A percentile compares a stretch with the other conserved stretches of the same genome.
Conservation (phyloP, 2,329 filamentous ascomycete species). For the Penicillium sp. region DNA sequence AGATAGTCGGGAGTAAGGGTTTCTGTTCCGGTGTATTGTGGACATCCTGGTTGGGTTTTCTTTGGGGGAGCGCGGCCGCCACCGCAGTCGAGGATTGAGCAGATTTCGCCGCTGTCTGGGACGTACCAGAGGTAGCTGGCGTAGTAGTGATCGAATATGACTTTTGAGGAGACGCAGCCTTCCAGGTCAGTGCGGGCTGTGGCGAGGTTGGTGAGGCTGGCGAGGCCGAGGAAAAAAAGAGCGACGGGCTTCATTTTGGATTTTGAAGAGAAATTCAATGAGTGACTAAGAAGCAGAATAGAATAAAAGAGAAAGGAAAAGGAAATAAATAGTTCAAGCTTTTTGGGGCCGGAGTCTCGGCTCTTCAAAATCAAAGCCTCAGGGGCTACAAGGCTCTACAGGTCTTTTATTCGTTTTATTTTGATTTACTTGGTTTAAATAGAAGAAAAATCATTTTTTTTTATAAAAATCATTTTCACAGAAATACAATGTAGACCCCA, state of each 20-base stretch:
- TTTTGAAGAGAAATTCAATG: slow-evolving; percentile 1
- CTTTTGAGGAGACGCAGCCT: slow-evolving; percentile 27
- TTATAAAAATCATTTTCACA: neutral
- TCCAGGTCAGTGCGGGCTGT: slow-evolving; percentile 25
- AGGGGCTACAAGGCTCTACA: neutral
- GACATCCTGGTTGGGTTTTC: slow-evolving; percentile 61
- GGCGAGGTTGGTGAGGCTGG: slow-evolving; percentile 9
- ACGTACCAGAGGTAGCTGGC: slow-evolving; percentile 53
- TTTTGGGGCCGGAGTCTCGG: neutral
- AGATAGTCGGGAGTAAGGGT: slow-evolving; percentile 24
- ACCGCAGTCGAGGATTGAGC: slow-evolving; percentile 64
- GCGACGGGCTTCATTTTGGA: slow-evolving; percentile 23
- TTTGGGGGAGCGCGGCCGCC: slow-evolving; percentile 65
- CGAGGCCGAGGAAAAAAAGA: slow-evolving; percentile 16
- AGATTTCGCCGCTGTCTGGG: slow-evolving; percentile 63
- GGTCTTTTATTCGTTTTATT: neutral
- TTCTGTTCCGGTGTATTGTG: slow-evolving; percentile 25
- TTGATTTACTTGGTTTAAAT: neutral
- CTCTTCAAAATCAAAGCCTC: neutral
- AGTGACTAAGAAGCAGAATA: neutral
- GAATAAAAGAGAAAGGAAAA: neutral
- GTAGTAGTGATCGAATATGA: slow-evolving; percentile 24
- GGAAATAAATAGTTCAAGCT: neutral
- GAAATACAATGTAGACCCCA: neutral
- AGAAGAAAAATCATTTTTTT: neutral